Percentiles rank a stretch among this genome's conserved stretches.
Evolutionary conservation across 257 asterid species (phyloP).

Genomic region (Penstemon barbatus): DNA sequence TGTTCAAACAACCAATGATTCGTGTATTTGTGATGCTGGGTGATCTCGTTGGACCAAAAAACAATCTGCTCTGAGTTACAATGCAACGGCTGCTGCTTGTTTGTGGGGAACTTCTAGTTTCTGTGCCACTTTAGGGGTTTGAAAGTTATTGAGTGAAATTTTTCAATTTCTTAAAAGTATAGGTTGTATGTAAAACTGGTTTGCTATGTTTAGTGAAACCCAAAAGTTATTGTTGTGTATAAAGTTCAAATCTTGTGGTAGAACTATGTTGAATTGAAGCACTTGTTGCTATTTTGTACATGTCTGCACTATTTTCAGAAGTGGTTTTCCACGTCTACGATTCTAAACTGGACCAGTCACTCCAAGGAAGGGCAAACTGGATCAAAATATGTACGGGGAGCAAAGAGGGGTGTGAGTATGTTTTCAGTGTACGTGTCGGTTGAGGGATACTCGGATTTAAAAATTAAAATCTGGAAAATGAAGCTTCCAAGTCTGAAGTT

Average conservation of each 20-base stretch:
- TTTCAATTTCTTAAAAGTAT: conserved; percentile 1
- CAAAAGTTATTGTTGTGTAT: neutral
- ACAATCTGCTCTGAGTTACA: conserved; percentile 16
- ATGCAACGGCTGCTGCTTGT: conserved; percentile 16
- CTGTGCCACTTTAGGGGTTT: neutral
- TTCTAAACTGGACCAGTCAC: neutral
- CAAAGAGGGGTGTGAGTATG: no score
- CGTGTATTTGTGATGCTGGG: neutral
- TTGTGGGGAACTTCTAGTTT: conserved; percentile 27
- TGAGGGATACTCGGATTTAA: no score
- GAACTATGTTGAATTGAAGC: neutral
- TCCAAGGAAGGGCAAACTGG: no score
- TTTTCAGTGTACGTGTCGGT: no score
- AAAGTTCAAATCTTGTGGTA: neutral
- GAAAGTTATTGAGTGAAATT: neutral
- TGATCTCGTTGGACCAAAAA: conserved; percentile 2
- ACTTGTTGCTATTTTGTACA: conserved; percentile 5
- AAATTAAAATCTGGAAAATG: no score
- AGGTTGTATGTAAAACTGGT: neutral
- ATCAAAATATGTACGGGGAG: no score
- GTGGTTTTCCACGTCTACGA: no score
- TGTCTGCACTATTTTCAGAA: no score
- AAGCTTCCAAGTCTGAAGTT: no score
- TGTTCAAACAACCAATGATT: neutral
- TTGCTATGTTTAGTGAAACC: conserved; percentile 11